Base-by-base conservation (phyloP, 495 filamentous ascomycete species). In the Penicillium tannophilum region DNA sequence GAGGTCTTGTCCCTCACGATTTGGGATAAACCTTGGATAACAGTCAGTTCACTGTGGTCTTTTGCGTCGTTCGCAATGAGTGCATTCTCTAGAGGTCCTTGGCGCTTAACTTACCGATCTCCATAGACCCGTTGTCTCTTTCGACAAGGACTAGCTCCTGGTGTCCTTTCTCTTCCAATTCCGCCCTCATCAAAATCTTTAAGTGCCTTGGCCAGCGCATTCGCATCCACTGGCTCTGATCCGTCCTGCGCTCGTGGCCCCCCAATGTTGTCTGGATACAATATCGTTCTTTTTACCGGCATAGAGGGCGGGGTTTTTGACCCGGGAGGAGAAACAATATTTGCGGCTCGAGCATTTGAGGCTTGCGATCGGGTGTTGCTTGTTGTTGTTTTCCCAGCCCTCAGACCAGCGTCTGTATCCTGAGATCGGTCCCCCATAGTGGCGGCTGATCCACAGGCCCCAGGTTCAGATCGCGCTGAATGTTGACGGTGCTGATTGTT, bases 1-100 rank as follows among this genome's bases (percentile, higher is more conserved):
- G 23, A 97, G 77, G 70, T 98, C 95, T 69, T 95, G 91, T 8
- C 95, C 94, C 52, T 92, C 89, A 14, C 94, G 87, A 67, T 94
- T 92, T 31, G 95, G 95, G 61, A 98, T 98, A 67, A 98, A 98
- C 65, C 93, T 97, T 7, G 35, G 35, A 39, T 33, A 23, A 24
- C 20, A 20, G 36, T 55, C 42, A 63, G 57, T 39, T 33, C 10
- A 7, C 4, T 2, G 17, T 46, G n/a, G 14, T n/a, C n/a, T 0
- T 41, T 41, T 41, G 39, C 6, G 33, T 3, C 2, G 33, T 36
- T 36, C 12, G 12, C 33, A 3, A 41, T 17, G 49, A 20, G n/a
- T 23, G 39, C 28, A 35, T 33, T 20, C 9, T 41, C 30, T 17
- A 5, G 1, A 31, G 17, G 52, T 17, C 10, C 60, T 52, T 48